These are phyloP conservation scores for Lophiostoma macrostomum DNA, from an alignment of 495 filamentous ascomycete genomes.

Conservation along the genomic window DNA sequence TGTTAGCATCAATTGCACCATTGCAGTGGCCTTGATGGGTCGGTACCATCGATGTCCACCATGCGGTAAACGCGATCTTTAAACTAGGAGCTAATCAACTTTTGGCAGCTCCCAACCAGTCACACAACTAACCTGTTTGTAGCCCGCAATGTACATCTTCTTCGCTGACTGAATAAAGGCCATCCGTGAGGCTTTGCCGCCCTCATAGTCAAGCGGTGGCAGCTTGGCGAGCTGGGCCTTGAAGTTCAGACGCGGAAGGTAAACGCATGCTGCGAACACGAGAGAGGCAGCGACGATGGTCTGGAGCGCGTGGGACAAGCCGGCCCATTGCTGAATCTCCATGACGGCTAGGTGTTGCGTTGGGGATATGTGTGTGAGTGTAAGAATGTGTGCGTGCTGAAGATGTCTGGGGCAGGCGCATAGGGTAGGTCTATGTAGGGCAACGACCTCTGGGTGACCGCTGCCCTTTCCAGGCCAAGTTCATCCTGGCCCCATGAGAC, in stretches of 20 bases:
- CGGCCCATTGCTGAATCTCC: slow-evolving; percentile 8
- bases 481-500: no score
- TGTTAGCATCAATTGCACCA: neutral
- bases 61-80: slow-evolving; percentile 20
- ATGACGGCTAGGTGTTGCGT: slow-evolving; percentile 1
- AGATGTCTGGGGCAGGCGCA: no score
- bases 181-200: slow-evolving; percentile 1
- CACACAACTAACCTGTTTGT: slow-evolving; percentile 7
- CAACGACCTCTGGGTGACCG: no score
- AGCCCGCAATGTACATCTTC: slow-evolving; percentile 19
- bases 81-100: slow-evolving; percentile 8
- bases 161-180: slow-evolving; percentile 13
- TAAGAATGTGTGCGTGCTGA: no score
- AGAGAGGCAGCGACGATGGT: slow-evolving; percentile 7
- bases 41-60: slow-evolving; percentile 3
- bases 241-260: slow-evolving; percentile 9
- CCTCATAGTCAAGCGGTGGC: slow-evolving; percentile 5
- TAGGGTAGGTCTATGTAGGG: no score
- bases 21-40: neutral
- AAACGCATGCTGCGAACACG: slow-evolving; percentile 11
- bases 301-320: slow-evolving; percentile 14
- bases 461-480: no score
- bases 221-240: slow-evolving; percentile 16
- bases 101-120: no score
- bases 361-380: no score